Percentiles rank a stretch among this genome's conserved stretches.
Evolutionary conservation across 73 alveolate species (phyloP).

Genomic region (Tetrahymena elliotti): DNA sequence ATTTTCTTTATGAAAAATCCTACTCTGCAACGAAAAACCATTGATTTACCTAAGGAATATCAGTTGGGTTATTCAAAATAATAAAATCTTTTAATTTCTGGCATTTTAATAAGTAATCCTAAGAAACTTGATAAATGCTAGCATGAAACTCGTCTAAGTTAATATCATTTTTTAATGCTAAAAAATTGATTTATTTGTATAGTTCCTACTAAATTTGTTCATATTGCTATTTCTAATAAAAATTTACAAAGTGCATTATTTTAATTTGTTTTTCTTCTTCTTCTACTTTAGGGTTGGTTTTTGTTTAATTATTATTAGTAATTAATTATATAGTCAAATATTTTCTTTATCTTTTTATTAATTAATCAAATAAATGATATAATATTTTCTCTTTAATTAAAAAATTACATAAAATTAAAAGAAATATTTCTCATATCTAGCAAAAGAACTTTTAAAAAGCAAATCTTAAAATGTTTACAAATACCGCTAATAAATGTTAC

Average conservation of each 20-base stretch:
- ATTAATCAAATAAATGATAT: too few species aligned
- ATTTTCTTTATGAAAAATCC: not conserved
- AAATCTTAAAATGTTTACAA: too few species aligned
- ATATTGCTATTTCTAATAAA: too few species aligned
- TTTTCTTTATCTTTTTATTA: not conserved
- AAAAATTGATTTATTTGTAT: too few species aligned
- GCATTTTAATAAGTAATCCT: not conserved
- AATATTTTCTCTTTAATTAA: not conserved
- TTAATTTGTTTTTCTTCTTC: too few species aligned
- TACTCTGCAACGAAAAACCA: not conserved
- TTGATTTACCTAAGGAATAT: not conserved
- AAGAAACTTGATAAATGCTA: not conserved
- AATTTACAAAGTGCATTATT: too few species aligned
- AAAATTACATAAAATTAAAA: too few species aligned
- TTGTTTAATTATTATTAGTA: too few species aligned
- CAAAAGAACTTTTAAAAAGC: not conserved
- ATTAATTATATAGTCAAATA: too few species aligned
- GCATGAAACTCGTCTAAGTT: not conserved
- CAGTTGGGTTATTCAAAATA: not conserved
- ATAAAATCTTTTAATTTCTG: not conserved
- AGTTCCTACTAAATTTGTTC: not conserved
- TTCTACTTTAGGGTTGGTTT: not conserved
- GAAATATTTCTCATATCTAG: not conserved
- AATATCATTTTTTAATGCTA: too few species aligned
- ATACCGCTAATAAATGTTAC: too few species aligned